Conservation (phyloP, 164 flowering plant genomes). For the Umbellularia californica region DNA sequence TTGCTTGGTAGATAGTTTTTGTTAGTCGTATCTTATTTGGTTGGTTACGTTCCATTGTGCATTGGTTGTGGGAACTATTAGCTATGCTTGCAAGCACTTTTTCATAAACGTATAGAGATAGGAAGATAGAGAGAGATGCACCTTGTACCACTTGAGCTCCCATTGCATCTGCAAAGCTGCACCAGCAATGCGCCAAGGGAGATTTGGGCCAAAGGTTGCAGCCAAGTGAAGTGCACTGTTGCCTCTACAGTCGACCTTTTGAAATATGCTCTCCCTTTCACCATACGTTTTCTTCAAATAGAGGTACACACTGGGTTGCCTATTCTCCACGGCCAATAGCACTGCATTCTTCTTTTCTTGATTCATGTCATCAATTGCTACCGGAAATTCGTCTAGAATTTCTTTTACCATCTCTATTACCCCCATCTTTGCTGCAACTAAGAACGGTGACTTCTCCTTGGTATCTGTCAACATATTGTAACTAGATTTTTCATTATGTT, state of each 20-base stretch:
- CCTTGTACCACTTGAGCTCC: conserved; percentile 54
- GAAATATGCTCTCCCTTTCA: conserved; percentile 24
- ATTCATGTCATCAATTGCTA: conserved; percentile 36
- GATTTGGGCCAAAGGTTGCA: conserved; percentile 20
- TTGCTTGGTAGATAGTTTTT: too few relatives aligned
- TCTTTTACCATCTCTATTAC: conserved; percentile 34
- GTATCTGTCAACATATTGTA: neutral
- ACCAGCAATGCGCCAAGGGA: conserved; percentile 47
- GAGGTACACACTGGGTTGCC: conserved; percentile 38
- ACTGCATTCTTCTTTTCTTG: conserved; percentile 31
- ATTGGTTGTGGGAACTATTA: too few relatives aligned
- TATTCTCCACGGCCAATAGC: conserved; percentile 37
- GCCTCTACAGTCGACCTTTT: conserved; percentile 30
- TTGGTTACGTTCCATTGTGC: too few relatives aligned
- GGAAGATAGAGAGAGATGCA: neutral
- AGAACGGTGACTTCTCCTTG: conserved; percentile 27
- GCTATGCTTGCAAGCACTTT: too few relatives aligned
- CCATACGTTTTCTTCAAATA: conserved; percentile 14
- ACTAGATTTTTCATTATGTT: too few relatives aligned
- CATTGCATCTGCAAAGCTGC: conserved; percentile 49
- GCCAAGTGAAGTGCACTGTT: conserved; percentile 46
- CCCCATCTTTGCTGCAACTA: conserved; percentile 42
- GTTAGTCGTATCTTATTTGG: too few relatives aligned
- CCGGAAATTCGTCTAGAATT: conserved; percentile 27
- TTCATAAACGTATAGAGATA: too few relatives aligned